These are phyloP conservation scores for Mycena leptocephala DNA, from an alignment of 768 basidiomycete species.

Conservation along the genomic window DNA sequence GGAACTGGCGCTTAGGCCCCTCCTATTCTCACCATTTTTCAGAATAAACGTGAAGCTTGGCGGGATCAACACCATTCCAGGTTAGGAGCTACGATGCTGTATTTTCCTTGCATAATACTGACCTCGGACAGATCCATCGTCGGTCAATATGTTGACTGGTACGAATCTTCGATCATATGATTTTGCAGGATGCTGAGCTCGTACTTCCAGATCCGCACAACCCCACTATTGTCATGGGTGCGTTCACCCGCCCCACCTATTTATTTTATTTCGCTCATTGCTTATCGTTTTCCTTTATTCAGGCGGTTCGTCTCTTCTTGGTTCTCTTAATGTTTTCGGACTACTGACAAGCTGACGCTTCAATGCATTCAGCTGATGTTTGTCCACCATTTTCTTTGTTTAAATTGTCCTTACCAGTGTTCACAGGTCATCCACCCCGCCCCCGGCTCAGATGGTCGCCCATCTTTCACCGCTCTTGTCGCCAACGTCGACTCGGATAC, in stretches of 20 bases:
- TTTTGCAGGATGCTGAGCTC: background rate
- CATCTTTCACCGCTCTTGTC: conserved; percentile 87
- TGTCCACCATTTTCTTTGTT: background rate
- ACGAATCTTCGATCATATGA: background rate
- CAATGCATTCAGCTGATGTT: conserved; percentile 67
- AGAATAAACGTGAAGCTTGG: conserved; percentile 91
- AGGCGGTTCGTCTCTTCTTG: conserved; percentile 17
- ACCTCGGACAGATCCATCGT: conserved; percentile 63
- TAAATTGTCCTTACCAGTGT: background rate
- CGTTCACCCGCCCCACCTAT: conserved; percentile 26
- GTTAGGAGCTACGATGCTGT: background rate
- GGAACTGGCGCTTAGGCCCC: conserved; percentile 4
- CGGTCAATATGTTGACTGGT: conserved; percentile 54
- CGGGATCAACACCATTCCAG: conserved; percentile 85
- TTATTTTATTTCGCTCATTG: background rate
- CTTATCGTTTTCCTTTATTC: background rate
- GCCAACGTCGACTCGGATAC: conserved; percentile 84
- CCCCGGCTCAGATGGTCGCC: conserved; percentile 83
- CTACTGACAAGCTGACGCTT: conserved; percentile 56
- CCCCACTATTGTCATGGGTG: conserved; percentile 88
- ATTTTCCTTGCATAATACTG: background rate
- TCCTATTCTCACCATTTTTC: conserved; percentile 24
- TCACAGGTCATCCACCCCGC: conserved; percentile 80
- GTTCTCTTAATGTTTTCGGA: conserved; percentile 1
- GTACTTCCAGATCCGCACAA: conserved; percentile 67